Evolutionary conservation across 2,329 filamentous ascomycete genomes (phyloP).

Genomic region (Gnomoniopsis sp.): DNA sequence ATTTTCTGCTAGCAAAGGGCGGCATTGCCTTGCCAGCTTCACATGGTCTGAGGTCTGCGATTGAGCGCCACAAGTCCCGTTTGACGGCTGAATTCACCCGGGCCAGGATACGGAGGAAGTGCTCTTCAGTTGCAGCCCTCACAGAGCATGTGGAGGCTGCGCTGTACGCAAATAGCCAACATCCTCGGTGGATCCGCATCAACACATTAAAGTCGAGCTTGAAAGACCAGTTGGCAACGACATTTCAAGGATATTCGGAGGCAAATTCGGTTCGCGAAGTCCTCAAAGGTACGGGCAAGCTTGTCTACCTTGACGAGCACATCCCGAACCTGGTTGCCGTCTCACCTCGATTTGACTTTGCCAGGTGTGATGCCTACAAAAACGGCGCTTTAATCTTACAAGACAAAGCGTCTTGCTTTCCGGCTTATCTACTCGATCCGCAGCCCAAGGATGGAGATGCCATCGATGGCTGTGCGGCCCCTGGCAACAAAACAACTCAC

Average conservation of each 20-base stretch:
- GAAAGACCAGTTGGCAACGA: slow-evolving; percentile 68
- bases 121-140: slow-evolving; percentile 65
- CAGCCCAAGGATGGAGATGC: slow-evolving; percentile 66
- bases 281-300: slow-evolving; percentile 40
- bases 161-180: slow-evolving; percentile 49
- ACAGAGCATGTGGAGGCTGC: slow-evolving; percentile 54
- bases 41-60: slow-evolving; percentile 71
- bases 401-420: slow-evolving; percentile 96
- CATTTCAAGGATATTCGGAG: slow-evolving; percentile 63
- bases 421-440: slow-evolving; percentile 80
- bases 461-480: slow-evolving; percentile 91
- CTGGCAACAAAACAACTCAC: slow-evolving; percentile 97
- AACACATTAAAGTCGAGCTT: slow-evolving; percentile 74
- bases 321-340: slow-evolving; percentile 82
- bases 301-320: slow-evolving; percentile 71
- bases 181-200: slow-evolving; percentile 89
- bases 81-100: slow-evolving; percentile 80
- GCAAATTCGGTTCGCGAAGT: slow-evolving; percentile 57
- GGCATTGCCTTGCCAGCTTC: slow-evolving; percentile 78
- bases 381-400: slow-evolving; percentile 82
- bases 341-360: slow-evolving; percentile 68
- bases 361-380: slow-evolving; percentile 69
- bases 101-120: slow-evolving; percentile 68
- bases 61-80: slow-evolving; percentile 79
- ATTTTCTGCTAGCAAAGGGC: slow-evolving; percentile 75